Conservation (phyloP, 2,329 filamentous ascomycete species). For the Phialophora chinensis region DNA sequence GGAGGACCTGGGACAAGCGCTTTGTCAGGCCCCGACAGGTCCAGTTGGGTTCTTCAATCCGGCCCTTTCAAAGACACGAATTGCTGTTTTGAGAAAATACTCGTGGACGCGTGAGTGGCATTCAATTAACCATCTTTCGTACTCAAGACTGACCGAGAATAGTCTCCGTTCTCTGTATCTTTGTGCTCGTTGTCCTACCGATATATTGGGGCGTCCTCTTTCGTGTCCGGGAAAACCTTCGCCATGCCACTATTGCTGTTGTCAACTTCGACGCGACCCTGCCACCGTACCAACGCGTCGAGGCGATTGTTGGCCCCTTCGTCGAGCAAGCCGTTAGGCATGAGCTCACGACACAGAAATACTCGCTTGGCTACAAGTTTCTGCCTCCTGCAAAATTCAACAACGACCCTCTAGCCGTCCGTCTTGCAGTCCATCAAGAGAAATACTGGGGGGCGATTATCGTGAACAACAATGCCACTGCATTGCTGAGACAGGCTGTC, state of each 20-base stretch:
- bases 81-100: not conserved
- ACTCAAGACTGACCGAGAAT: not conserved
- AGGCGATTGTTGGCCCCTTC: conserved; percentile 63
- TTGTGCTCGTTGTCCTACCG: conserved; percentile 63
- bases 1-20: not conserved
- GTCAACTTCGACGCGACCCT: conserved; percentile 68
- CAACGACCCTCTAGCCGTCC: conserved; percentile 62
- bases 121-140: not conserved
- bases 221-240: conserved; percentile 57
- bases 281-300: conserved; percentile 53
- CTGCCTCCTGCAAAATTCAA: conserved; percentile 59
- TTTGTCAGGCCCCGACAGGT: conserved; percentile 15
- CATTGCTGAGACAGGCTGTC: conserved; percentile 62
- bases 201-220: conserved; percentile 68
- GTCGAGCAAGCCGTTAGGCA: conserved; percentile 45
- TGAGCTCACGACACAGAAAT: conserved; percentile 44
- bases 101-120: conserved; percentile 16
- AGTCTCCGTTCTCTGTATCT: conserved; percentile 60
- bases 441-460: conserved; percentile 67
- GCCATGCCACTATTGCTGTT: conserved; percentile 60
- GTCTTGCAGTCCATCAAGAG: conserved; percentile 64
- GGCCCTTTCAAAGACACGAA: conserved; percentile 26
- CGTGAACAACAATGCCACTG: conserved; percentile 67
- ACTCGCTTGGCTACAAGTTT: conserved; percentile 51
- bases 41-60: conserved; percentile 43